A percentile compares a stretch with the other conserved stretches of the same genome.
Evolutionary conservation across 768 basidiomycete genomes (phyloP).

Genomic region (Leccinum longicurvipes): DNA sequence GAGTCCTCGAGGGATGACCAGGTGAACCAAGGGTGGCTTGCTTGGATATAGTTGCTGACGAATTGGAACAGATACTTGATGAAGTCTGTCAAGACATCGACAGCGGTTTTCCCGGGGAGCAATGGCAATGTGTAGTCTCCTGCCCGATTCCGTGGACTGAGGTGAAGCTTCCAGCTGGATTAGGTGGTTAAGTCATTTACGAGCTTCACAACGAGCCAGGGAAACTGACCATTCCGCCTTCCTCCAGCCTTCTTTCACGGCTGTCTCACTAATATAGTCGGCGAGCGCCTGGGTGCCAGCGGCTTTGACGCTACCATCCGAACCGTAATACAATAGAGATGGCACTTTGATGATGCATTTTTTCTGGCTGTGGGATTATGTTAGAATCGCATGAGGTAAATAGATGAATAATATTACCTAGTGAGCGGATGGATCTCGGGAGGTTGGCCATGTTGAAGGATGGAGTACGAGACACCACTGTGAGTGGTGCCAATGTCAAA

Average conservation of each 20-base stretch:
- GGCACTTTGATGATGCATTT: not conserved
- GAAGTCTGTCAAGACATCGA: not conserved
- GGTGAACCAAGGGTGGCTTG: not conserved
- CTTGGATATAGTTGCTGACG: not conserved
- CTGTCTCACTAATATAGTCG: not conserved
- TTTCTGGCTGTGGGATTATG: not conserved
- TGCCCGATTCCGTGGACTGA: not conserved
- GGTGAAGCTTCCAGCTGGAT: not conserved
- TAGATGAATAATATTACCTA: not conserved
- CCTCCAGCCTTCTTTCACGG: not conserved
- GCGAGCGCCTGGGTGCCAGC: not conserved
- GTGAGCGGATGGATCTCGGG: not conserved
- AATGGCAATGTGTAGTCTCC: not conserved
- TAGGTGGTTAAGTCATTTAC: not conserved
- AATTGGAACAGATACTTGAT: not conserved
- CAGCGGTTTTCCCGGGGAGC: not conserved
- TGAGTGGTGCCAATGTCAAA: not conserved
- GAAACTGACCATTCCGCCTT: not conserved
- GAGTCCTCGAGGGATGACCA: not conserved
- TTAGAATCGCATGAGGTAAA: not conserved
- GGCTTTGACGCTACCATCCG: not conserved
- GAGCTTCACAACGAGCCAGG: not conserved
- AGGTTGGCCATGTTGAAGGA: not conserved
- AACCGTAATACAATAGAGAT: not conserved
- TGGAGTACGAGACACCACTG: not conserved